phyloP scores from a whole-genome alignment of 805 yeast genomes.

The Vanderwaltozyma yarrowii region DNA sequence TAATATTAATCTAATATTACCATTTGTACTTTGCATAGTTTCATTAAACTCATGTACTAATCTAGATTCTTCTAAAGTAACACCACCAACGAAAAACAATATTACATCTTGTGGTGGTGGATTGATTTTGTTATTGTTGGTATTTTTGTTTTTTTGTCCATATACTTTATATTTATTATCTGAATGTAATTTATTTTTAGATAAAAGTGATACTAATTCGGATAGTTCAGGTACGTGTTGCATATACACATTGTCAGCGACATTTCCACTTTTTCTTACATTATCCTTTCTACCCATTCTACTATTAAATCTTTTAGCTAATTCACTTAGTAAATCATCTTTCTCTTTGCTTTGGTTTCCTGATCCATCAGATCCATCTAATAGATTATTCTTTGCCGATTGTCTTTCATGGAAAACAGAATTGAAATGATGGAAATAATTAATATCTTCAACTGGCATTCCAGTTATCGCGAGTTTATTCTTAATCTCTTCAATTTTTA shows the following conservation, averaged over 20 bases:
- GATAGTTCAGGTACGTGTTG: slow-evolving; percentile 74
- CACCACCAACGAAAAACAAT: slow-evolving; percentile 75
- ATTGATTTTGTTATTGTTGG: not conserved
- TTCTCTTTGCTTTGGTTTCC: slow-evolving; percentile 8
- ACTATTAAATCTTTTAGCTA: slow-evolving; percentile 27
- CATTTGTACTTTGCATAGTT: slow-evolving; percentile 30
- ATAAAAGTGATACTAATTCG: slow-evolving; percentile 25
- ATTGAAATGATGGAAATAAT: slow-evolving; percentile 38
- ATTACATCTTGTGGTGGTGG: slow-evolving; percentile 50
- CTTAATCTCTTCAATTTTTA: slow-evolving; percentile 37
- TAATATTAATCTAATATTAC: slow-evolving; percentile 55
- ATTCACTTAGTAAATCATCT: slow-evolving; percentile 25
- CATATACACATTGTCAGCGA: slow-evolving; percentile 68
- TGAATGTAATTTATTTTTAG: slow-evolving; percentile 28
- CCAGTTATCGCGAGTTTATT: slow-evolving; percentile 28
- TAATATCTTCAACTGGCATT: slow-evolving; percentile 31
- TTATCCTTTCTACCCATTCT: slow-evolving; percentile 26
- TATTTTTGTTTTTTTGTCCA: not conserved
- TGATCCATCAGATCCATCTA: not conserved
- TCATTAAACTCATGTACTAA: slow-evolving; percentile 61
- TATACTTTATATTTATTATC: slow-evolving; percentile 31
- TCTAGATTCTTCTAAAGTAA: slow-evolving; percentile 86
- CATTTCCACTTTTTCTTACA: slow-evolving; percentile 20
- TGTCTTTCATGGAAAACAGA: slow-evolving; percentile 16
- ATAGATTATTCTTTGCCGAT: not conserved